Evolutionary conservation across 1,139 yeast genomes (phyloP).

Genomic region (Yamadazyma dushanensis): DNA sequence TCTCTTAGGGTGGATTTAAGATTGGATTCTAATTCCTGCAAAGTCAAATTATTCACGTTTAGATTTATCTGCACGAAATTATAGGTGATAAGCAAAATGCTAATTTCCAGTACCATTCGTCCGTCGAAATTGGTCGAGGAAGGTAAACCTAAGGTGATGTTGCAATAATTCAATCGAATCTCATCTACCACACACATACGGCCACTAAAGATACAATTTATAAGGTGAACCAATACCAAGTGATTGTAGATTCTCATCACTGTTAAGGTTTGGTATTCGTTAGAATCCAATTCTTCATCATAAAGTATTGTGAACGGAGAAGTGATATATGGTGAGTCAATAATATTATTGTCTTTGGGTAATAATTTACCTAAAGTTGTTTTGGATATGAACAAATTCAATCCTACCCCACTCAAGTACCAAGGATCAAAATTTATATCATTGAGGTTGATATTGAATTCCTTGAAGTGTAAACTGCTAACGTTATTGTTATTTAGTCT

Average conservation of each 20-base stretch:
- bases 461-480: slow-evolving; percentile 14
- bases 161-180: slow-evolving; percentile 60
- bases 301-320: slow-evolving; percentile 31
- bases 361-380: slow-evolving; percentile 34
- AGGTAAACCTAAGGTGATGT: slow-evolving; percentile 59
- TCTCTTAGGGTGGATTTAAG: slow-evolving; percentile 33
- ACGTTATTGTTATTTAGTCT: slow-evolving; percentile 11
- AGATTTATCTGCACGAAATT: slow-evolving; percentile 52
- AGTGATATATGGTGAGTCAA: slow-evolving; percentile 11
- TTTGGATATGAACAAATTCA: slow-evolving; percentile 56
- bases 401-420: slow-evolving; percentile 58
- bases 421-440: slow-evolving; percentile 52
- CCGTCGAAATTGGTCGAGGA: slow-evolving; percentile 81
- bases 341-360: slow-evolving; percentile 12
- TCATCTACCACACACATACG: slow-evolving; percentile 75
- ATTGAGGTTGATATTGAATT: slow-evolving; percentile 20
- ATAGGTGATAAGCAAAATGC: slow-evolving; percentile 61
- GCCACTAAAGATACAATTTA: slow-evolving; percentile 69
- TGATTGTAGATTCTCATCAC: slow-evolving; percentile 71
- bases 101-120: slow-evolving; percentile 78
- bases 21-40: slow-evolving; percentile 23
- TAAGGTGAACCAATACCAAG: slow-evolving; percentile 66
- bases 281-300: slow-evolving; percentile 30
- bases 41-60: slow-evolving; percentile 21
- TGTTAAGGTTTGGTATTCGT: slow-evolving; percentile 52